phyloP scores from a whole-genome alignment of 179 eudicot genomes.

The Nepenthes alata region DNA sequence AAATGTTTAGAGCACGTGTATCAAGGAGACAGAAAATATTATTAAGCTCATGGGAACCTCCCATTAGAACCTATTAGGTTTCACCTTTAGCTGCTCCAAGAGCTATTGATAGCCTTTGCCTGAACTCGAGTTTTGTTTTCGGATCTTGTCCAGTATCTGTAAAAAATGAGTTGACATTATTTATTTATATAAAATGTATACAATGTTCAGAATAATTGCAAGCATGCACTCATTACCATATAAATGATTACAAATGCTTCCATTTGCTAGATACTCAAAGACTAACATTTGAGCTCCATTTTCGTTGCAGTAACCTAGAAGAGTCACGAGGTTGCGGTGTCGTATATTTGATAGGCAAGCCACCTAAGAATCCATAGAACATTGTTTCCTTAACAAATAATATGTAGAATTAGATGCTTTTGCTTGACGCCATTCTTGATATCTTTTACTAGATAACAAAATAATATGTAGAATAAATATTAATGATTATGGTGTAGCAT shows the following conservation, averaged over 20 bases:
- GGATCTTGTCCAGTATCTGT: conserved; percentile 17
- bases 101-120: not conserved
- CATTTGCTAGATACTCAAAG: not conserved
- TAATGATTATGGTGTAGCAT: too few species aligned
- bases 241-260: not conserved
- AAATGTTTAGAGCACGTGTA: too few species aligned
- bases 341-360: not conserved
- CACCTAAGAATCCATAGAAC: not conserved
- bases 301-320: not conserved
- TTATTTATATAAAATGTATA: too few species aligned
- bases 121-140: conserved; percentile 5
- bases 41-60: too few species aligned
- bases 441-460: too few species aligned
- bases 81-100: conserved; percentile 1
- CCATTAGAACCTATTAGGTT: not conserved
- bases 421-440: too few species aligned
- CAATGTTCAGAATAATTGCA: too few species aligned
- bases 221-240: not conserved
- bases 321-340: not conserved
- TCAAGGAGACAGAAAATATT: too few species aligned
- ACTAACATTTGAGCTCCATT: not conserved
- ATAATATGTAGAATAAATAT: too few species aligned
- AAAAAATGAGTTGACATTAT: not conserved
- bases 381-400: too few species aligned
- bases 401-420: too few species aligned